phyloP scores from a whole-genome alignment of 2,329 filamentous ascomycete species.

The Bipolaris zeicola region DNA sequence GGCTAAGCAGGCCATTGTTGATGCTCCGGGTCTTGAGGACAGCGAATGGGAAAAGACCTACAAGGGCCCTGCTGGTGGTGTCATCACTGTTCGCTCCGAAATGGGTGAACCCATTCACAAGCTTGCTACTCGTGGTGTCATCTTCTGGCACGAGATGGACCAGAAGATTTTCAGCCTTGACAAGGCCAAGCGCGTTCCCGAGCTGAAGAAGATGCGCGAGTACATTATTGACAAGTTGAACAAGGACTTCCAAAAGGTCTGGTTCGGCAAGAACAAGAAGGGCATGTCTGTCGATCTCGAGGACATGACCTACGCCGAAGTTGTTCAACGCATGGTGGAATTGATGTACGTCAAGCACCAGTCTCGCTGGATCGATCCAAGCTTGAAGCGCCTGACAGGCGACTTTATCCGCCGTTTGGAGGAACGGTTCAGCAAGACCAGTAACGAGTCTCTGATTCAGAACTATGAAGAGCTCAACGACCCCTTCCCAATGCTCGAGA shows the following conservation, averaged over 20 bases:
- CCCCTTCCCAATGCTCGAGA: constrained; percentile 78
- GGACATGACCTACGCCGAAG: constrained; percentile 57
- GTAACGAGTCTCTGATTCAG: constrained; percentile 82
- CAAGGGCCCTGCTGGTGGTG: constrained; percentile 79
- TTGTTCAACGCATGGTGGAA: constrained; percentile 53
- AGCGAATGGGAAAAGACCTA: constrained; percentile 56
- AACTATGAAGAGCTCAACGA: constrained; percentile 86
- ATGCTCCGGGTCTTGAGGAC: constrained; percentile 52
- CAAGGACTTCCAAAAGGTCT: constrained; percentile 56
- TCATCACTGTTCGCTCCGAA: constrained; percentile 96
- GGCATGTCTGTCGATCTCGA: constrained; percentile 54
- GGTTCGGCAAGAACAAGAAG: constrained; percentile 54
- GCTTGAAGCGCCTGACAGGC: constrained; percentile 80
- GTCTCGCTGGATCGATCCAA: constrained; percentile 60
- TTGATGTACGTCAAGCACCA: constrained; percentile 56
- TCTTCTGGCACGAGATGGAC: constrained; percentile 99
- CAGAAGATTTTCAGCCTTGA: constrained; percentile 96
- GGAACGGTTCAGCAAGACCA: constrained; percentile 85
- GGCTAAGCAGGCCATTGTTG: constrained; percentile 54
- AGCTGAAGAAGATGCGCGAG: constrained; percentile 52
- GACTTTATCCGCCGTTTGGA: constrained; percentile 97
- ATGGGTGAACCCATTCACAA: constrained; percentile 99
- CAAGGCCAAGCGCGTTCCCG: constrained; percentile 67
- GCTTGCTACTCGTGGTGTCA: constrained; percentile 91
- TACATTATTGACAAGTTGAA: constrained; percentile 56